phyloP scores from a whole-genome alignment of 305 asterid genomes.

The Andrographis paniculata region DNA sequence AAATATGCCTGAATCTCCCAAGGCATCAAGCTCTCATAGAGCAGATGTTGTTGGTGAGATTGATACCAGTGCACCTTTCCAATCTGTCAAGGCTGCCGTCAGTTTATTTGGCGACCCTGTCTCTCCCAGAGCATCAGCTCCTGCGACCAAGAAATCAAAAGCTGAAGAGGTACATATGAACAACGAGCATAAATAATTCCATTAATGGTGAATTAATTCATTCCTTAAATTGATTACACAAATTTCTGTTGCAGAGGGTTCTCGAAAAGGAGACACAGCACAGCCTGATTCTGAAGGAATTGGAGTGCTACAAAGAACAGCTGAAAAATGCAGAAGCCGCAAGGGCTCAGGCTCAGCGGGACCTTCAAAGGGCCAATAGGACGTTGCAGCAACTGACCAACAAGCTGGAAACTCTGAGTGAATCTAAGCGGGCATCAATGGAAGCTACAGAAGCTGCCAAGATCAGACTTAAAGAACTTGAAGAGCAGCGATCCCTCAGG shows the following conservation, averaged over 20 bases:
- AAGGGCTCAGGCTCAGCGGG: constrained; percentile 49
- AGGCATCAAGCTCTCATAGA: constrained; percentile 37
- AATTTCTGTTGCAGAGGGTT: constrained; percentile 43
- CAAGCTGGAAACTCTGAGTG: constrained; percentile 56
- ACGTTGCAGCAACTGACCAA: constrained; percentile 58
- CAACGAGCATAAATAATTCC: too few species aligned
- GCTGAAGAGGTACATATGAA: constrained; percentile 64
- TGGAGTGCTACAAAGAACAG: constrained; percentile 41
- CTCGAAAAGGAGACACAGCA: constrained; percentile 75
- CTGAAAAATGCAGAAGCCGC: constrained; percentile 42
- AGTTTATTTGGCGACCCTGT: constrained; percentile 56
- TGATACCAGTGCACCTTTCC: constrained; percentile 73
- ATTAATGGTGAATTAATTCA: too few species aligned
- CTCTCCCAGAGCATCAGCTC: constrained; percentile 32
- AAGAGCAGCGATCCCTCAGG: constrained; percentile 32
- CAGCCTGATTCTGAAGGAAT: constrained; percentile 51
- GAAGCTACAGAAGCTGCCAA: constrained; percentile 45
- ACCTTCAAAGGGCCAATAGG: constrained; percentile 56
- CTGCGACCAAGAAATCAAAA: constrained; percentile 32
- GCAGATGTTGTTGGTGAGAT: constrained; percentile 57
- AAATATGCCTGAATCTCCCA: constrained; percentile 27
- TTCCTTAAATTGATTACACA: not conserved
- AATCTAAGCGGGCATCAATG: constrained; percentile 59
- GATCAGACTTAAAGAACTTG: constrained; percentile 38
- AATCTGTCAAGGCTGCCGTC: constrained; percentile 87